A percentile compares a stretch with the other conserved stretches of the same genome.
Evolutionary conservation across 495 filamentous ascomycete species (phyloP).

Genomic region (Sporormia fimetaria): DNA sequence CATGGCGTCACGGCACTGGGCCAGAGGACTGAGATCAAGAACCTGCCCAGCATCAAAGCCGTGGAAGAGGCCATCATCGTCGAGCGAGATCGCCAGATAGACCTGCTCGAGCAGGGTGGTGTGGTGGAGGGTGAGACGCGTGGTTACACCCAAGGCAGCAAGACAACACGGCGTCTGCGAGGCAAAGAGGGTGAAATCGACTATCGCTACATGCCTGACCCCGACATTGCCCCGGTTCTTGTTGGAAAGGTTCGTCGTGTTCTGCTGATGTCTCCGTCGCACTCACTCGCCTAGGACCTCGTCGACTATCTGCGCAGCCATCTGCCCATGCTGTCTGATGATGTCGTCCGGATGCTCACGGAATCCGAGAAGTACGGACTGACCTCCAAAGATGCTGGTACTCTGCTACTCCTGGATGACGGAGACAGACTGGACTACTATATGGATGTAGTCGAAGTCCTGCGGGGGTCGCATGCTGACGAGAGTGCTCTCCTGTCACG

Average conservation of each 20-base stretch:
- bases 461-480: conserved; percentile 25
- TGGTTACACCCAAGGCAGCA: conserved; percentile 77
- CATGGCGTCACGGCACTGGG: conserved; percentile 52
- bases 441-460: conserved; percentile 47
- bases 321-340: conserved; percentile 60
- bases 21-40: conserved; percentile 94
- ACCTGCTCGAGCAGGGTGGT: conserved; percentile 65
- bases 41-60: conserved; percentile 85
- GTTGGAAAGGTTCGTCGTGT: conserved; percentile 44
- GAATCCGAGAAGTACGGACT: conserved; percentile 45
- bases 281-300: conserved; percentile 38
- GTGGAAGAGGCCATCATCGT: conserved; percentile 88
- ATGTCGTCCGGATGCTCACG: conserved; percentile 48
- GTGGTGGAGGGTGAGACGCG: conserved; percentile 77
- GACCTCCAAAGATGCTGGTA: conserved; percentile 75
- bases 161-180: conserved; percentile 61
- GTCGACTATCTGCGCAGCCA: conserved; percentile 47
- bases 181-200: conserved; percentile 97
- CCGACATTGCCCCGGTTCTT: conserved; percentile 70
- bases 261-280: background rate
- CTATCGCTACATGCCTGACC: conserved; percentile 97
- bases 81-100: conserved; percentile 81
- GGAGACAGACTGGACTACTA: conserved; percentile 77
- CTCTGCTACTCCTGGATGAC: conserved; percentile 64
- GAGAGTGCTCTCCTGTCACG: conserved; percentile 9